Evolutionary conservation across 805 yeast species (phyloP).

Genomic region (Wickerhamomyces rabaulensis): DNA sequence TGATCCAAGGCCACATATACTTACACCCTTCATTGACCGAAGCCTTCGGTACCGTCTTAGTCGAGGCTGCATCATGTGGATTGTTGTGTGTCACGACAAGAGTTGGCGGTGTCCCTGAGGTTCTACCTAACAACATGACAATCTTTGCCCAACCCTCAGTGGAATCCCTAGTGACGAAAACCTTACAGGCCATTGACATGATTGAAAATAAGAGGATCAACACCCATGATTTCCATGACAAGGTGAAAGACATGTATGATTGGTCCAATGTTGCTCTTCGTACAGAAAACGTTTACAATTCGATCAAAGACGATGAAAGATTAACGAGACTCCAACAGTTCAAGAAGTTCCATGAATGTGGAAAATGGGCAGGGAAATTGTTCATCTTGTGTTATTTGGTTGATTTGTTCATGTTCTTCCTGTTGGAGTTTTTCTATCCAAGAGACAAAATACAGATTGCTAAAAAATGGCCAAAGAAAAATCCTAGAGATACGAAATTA

Average conservation of each 20-base stretch:
- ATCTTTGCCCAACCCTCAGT: constrained; percentile 87
- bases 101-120: constrained; percentile 98
- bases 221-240: constrained; percentile 71
- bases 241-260: constrained; percentile 77
- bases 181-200: constrained; percentile 61
- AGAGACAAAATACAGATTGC: constrained; percentile 64
- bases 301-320: constrained; percentile 33
- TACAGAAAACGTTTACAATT: constrained; percentile 76
- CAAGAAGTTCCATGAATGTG: constrained; percentile 60
- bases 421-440: constrained; percentile 73
- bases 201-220: constrained; percentile 57
- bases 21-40: constrained; percentile 92
- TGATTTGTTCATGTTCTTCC: constrained; percentile 58
- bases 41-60: constrained; percentile 95
- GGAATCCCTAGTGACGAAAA: constrained; percentile 68
- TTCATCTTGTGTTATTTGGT: constrained; percentile 77
- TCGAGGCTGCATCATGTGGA: constrained; percentile 97
- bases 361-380: constrained; percentile 81
- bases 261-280: constrained; percentile 88
- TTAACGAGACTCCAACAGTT: constrained; percentile 47
- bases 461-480: constrained; percentile 66
- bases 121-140: constrained; percentile 88
- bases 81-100: constrained; percentile 87
- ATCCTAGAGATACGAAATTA: not conserved
- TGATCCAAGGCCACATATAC: constrained; percentile 91